Evolutionary conservation across 306 rosid species (phyloP), one percentile per base, ranked within the genome.

Genomic region (Cucumis melo): DNA sequence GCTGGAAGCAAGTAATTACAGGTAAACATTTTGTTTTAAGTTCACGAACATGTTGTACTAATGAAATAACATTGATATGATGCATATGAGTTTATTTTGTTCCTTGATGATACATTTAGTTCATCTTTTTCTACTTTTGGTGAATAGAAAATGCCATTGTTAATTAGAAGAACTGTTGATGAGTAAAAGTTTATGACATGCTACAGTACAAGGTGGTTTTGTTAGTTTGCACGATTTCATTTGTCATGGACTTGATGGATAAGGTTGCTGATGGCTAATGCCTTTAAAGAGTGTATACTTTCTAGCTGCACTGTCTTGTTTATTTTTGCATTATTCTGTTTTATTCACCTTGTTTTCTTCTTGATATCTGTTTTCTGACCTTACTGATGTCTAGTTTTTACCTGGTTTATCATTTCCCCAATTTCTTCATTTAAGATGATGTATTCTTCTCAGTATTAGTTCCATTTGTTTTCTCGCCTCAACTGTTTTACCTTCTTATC

Each of bases 1-100:
- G 89, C 86, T 85, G 94, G 88, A 90, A 90, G 74, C 96, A 93
- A 85, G 87, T 81, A 51, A 90, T 93, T 82, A 88, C 96, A 84
- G 96, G 98, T 90, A 86, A 75, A 17, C 60, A 34, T 77, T 70
- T 70, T 46, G 9, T 12, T 68, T 44, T 21, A 67, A 44, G 56
- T 68, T 68, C 55, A 44, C 44, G 56, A 68, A 68, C 34, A 68
- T 17, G 12, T 42, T 21, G 36, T 44, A 44, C 29, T 21, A 3
- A 41, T 36, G 10, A 41, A 39, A 66, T 3, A 19, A 41, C 16
- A 19, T 41, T 7, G 54, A 39, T 39, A n/a, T 3, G 20, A 23
- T 3, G 53, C 32, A 38, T 10, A 39, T 41, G 24, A n/a, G 73
- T 66, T 66, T 9, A 64, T 17, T 39, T 66, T 66, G 46, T 66